phyloP scores from a whole-genome alignment of 2,329 filamentous ascomycete species.

The Nemania bipapillata region DNA sequence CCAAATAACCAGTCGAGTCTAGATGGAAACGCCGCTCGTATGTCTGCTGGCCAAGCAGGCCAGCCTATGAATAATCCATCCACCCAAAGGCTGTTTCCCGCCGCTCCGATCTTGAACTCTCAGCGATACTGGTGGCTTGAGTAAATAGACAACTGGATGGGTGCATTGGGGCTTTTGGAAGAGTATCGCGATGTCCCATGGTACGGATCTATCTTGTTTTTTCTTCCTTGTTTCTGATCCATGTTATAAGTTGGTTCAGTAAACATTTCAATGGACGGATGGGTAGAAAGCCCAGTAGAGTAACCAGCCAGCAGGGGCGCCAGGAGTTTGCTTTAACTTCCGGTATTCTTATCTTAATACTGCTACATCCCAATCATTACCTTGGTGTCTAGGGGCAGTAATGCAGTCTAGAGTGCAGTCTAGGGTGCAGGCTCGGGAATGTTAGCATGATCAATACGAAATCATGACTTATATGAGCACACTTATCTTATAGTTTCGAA shows the following conservation, averaged over 20 bases:
- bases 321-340: slow-evolving; percentile 25
- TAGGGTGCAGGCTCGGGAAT: background rate
- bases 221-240: slow-evolving; percentile 15
- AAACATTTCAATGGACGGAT: slow-evolving; percentile 23
- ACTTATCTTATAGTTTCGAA: background rate
- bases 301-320: slow-evolving; percentile 7
- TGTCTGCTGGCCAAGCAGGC: background rate
- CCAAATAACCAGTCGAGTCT: background rate
- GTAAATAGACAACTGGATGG: slow-evolving; percentile 3
- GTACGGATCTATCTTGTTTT: slow-evolving; percentile 5
- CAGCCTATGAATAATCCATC: background rate
- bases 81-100: slow-evolving; percentile 1
- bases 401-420: background rate
- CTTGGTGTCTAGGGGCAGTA: background rate
- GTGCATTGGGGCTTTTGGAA: background rate
- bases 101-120: background rate
- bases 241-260: slow-evolving; percentile 14
- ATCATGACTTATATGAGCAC: slow-evolving; percentile 28
- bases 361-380: background rate
- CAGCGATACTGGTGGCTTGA: slow-evolving; percentile 15
- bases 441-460: slow-evolving; percentile 10
- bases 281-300: slow-evolving; percentile 18
- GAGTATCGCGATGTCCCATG: background rate
- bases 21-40: background rate
- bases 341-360: slow-evolving; percentile 21